Conservation (phyloP, 2,329 filamentous ascomycete genomes). For the Epichloe sylvatica region DNA sequence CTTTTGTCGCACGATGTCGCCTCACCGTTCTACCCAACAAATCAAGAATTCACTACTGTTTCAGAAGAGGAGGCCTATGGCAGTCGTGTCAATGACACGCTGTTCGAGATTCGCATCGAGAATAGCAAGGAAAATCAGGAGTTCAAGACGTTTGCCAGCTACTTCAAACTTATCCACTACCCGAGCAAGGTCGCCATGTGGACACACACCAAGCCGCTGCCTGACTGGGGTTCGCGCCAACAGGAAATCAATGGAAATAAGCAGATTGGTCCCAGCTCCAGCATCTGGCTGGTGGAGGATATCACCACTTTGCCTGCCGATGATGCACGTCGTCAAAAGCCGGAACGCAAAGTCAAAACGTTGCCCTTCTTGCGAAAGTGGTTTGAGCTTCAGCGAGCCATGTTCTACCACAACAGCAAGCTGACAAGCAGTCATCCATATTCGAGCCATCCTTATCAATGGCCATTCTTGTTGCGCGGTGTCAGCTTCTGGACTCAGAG, state of each 20-base stretch:
- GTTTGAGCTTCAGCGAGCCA: constrained; percentile 88
- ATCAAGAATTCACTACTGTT: constrained; percentile 94
- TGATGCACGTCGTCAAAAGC: constrained; percentile 58
- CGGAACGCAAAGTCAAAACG: constrained; percentile 64
- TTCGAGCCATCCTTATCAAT: constrained; percentile 85
- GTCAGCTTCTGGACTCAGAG: constrained; percentile 99
- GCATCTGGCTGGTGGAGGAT: constrained; percentile 88
- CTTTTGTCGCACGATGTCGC: constrained; percentile 93
- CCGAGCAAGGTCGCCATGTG: constrained; percentile 98
- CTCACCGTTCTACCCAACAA: constrained; percentile 89
- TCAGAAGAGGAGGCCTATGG: constrained; percentile 56
- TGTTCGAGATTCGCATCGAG: constrained; percentile 88
- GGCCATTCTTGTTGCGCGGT: constrained; percentile 92
- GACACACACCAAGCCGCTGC: constrained; percentile 90
- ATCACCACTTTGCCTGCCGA: constrained; percentile 66
- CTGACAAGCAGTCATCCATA: constrained; percentile 95
- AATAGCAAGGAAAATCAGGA: constrained; percentile 66
- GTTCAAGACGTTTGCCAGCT: constrained; percentile 79
- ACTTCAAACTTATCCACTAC: constrained; percentile 92
- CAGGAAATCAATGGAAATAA: constrained; percentile 99
- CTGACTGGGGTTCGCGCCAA: constrained; percentile 93
- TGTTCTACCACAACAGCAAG: constrained; percentile 99
- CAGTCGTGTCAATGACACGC: constrained; percentile 68
- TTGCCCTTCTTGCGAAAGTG: constrained; percentile 88
- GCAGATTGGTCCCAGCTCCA: constrained; percentile 76